A percentile compares a stretch with the other conserved stretches of the same genome.
Conservation (phyloP, 495 filamentous ascomycete genomes). For the Xylaria flabelliformis region DNA sequence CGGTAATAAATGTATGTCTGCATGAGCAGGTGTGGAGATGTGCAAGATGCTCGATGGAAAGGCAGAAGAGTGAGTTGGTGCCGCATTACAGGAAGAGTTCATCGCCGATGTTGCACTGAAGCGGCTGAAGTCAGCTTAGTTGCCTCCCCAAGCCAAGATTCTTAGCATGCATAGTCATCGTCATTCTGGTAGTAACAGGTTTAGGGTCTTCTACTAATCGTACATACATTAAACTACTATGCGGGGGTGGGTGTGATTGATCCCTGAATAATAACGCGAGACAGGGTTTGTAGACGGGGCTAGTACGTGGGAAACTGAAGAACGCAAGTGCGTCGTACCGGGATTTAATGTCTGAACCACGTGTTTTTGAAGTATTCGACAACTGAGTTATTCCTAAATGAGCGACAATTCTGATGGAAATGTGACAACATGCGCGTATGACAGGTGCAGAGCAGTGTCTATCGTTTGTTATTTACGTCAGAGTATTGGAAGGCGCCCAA, state of each 20-base stretch:
- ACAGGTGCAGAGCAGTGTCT: background rate
- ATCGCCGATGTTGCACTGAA: background rate
- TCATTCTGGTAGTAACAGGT: background rate
- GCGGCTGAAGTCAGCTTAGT: background rate
- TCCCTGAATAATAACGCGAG: background rate
- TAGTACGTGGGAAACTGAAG: background rate
- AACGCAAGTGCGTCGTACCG: background rate
- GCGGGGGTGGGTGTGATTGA: background rate
- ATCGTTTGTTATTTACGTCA: background rate
- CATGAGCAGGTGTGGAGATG: background rate
- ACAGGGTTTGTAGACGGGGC: background rate
- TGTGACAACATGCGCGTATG: background rate
- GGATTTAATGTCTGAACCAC: background rate
- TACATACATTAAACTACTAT: background rate
- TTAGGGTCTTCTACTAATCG: background rate
- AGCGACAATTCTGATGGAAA: background rate
- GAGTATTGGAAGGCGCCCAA: background rate
- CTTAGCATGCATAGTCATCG: background rate
- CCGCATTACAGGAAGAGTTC: background rate
- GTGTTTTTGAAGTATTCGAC: background rate
- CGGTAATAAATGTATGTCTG: background rate
- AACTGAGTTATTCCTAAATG: background rate
- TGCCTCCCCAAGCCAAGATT: background rate
- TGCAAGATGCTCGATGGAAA: background rate
- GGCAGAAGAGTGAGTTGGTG: background rate